Evolutionary conservation across 1,284 basidiomycete species (phyloP).

Genomic region (Puccinia triticina): DNA sequence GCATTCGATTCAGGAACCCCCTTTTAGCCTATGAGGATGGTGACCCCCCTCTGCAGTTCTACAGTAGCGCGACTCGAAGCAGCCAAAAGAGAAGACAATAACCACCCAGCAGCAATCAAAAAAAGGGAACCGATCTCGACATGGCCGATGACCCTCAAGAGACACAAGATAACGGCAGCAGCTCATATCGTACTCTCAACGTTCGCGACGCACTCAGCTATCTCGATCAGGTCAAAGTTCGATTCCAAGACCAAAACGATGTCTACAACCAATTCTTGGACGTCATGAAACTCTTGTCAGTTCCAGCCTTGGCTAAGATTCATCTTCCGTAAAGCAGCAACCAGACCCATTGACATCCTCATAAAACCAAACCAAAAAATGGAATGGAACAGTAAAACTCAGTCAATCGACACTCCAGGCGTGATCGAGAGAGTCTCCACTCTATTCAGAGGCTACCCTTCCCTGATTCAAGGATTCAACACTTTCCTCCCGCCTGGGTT

Average conservation of each 20-base stretch:
- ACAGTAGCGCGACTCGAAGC: too few relatives aligned
- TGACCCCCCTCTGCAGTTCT: too few relatives aligned
- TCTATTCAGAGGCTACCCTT: constrained; percentile 60
- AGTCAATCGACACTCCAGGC: constrained; percentile 60
- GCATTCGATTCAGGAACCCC: too few relatives aligned
- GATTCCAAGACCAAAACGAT: constrained; percentile 51
- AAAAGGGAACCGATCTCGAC: background rate
- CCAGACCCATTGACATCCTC: background rate
- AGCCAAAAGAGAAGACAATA: too few relatives aligned
- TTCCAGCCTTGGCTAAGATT: background rate
- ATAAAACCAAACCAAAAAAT: background rate
- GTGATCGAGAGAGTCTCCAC: constrained; percentile 61
- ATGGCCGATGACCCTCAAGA: background rate
- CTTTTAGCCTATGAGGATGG: too few relatives aligned
- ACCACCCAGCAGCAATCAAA: too few relatives aligned
- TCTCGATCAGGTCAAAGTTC: constrained; percentile 51
- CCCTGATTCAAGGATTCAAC: constrained; percentile 61
- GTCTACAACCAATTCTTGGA: constrained; percentile 51
- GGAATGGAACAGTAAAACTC: constrained; percentile 23
- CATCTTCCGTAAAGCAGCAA: background rate
- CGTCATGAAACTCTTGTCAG: constrained; percentile 52
- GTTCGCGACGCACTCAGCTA: constrained; percentile 51
- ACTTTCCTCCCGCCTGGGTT: constrained; percentile 61
- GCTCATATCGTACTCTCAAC: constrained; percentile 49
- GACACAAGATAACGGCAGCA: background rate